phyloP scores from a whole-genome alignment of 2,329 filamentous ascomycete species.

The Emericellopsis atlantica region DNA sequence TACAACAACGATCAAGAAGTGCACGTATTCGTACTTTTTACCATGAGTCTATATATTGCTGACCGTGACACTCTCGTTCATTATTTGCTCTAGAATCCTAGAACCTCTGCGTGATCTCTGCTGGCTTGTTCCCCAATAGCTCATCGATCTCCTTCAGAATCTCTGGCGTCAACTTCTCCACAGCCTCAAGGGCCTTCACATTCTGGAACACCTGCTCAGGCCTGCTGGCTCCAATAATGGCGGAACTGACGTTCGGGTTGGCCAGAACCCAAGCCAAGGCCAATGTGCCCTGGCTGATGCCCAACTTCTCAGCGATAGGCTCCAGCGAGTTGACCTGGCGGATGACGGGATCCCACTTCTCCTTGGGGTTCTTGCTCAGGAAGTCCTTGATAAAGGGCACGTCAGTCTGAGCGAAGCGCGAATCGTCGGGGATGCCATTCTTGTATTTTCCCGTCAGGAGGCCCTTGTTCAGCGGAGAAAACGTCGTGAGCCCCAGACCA shows the following conservation, averaged over 20 bases:
- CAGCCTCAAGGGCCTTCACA: slow-evolving; percentile 34
- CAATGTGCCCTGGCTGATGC: slow-evolving; percentile 37
- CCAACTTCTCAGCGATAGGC: slow-evolving; percentile 52
- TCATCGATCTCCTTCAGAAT: slow-evolving; percentile 47
- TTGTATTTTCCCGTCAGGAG: slow-evolving; percentile 58
- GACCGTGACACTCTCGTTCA: neutral
- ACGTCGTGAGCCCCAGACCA: slow-evolving; percentile 50
- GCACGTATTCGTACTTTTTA: no score
- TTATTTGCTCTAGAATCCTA: slow-evolving; percentile 4
- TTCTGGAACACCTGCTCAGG: slow-evolving; percentile 49
- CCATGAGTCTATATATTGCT: neutral
- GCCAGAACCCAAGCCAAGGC: slow-evolving; percentile 51
- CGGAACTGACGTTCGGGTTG: slow-evolving; percentile 48
- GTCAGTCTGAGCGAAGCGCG: slow-evolving; percentile 41
- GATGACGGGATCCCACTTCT: slow-evolving; percentile 41
- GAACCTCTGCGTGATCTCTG: slow-evolving; percentile 22
- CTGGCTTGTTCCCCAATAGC: slow-evolving; percentile 45
- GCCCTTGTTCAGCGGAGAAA: slow-evolving; percentile 43
- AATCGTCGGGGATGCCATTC: slow-evolving; percentile 45
- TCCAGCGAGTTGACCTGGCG: slow-evolving; percentile 46
- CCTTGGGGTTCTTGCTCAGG: slow-evolving; percentile 33
- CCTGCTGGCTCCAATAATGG: slow-evolving; percentile 47
- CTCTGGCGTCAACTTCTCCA: slow-evolving; percentile 45
- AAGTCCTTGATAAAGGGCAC: slow-evolving; percentile 42
- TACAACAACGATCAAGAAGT: no score